phyloP scores from a whole-genome alignment of 306 rosid species.

The Cicer chorassanicum region DNA sequence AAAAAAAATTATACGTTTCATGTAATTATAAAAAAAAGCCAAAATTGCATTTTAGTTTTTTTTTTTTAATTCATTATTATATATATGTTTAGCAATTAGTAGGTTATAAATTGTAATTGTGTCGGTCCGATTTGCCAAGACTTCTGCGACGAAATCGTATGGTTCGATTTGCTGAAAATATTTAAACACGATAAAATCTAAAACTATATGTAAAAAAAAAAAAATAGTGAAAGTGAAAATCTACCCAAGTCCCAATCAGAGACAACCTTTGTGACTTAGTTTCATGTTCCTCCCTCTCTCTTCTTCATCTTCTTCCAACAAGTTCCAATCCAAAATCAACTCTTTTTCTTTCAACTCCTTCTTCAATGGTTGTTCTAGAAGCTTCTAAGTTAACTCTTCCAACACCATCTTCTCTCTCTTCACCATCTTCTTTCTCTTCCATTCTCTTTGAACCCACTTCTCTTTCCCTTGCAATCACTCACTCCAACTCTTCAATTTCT shows the following conservation, averaged over 20 bases:
- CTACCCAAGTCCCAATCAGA: not conserved
- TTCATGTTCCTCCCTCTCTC: not conserved
- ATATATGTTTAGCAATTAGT: too few relatives aligned
- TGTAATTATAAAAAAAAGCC: too few relatives aligned
- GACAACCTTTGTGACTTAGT: slow-evolving; percentile 6
- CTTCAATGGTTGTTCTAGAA: slow-evolving; percentile 51
- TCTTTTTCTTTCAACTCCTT: not conserved
- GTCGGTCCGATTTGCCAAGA: too few relatives aligned
- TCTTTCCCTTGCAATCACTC: slow-evolving; percentile 78
- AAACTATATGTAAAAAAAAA: too few relatives aligned
- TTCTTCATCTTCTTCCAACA: slow-evolving; percentile 1
- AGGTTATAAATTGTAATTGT: too few relatives aligned
- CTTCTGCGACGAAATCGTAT: too few relatives aligned
- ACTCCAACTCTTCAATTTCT: slow-evolving; percentile 83
- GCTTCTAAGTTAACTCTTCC: slow-evolving; percentile 52
- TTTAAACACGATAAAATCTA: too few relatives aligned
- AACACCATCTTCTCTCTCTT: slow-evolving; percentile 58
- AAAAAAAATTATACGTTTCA: too few relatives aligned
- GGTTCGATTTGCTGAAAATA: too few relatives aligned
- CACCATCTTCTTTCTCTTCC: slow-evolving; percentile 45
- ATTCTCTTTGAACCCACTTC: slow-evolving; percentile 79
- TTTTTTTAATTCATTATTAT: too few relatives aligned
- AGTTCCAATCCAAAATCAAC: not conserved
- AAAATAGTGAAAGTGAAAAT: not conserved
- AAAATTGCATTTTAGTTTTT: too few relatives aligned